Evolutionary conservation across 805 yeast genomes (phyloP), one percentile per base, ranked within the genome.

Genomic region (Metschnikowia corniflorae): DNA sequence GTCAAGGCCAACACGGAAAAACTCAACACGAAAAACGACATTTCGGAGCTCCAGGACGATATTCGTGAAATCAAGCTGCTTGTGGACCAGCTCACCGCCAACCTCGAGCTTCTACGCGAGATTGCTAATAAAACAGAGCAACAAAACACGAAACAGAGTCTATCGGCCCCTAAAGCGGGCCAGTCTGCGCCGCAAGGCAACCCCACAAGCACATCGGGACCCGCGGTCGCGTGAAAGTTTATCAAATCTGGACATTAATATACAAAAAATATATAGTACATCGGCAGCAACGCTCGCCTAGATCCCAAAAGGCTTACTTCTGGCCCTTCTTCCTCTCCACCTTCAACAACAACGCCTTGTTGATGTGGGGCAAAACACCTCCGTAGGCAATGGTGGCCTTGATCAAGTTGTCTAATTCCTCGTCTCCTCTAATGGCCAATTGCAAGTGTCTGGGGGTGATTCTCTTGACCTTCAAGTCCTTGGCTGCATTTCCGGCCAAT

Each of bases 21-120:
- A 40, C 87, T 80, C 39, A 69, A 73, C 0, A 73, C 85, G 6
- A 77, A 76, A n/a, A 88, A 82, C 50, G 94, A 86, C 54, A 80
- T 86, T 26, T 60, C 70, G 34, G 70, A 78, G 3, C 61, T 86
- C 15, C 91, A 86, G 54, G 78, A 75, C 35, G 91, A 86, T 51
- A 79, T 86, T 30, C 79, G 71, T 31, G 71, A 69, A 43, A 56
- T 82, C 40, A 73, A 74, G 60, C 33, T 17, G 17, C 40, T 49
- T 13, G 34, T 49, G 31, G 50, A 47, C 24, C 35, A 35, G 24
- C 46, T 47, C 35, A 20, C 44, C 12, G 26, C 31, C 20, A 44
- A 44, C 26, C 27, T 49, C 22, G 45, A 45, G 32, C 19, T 39
- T 17, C 25, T 45, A 35, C 31, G 39, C 24, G 22, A 29, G 17